Base-by-base conservation (phyloP, 768 basidiomycete species). In the Amanita rimosa region DNA sequence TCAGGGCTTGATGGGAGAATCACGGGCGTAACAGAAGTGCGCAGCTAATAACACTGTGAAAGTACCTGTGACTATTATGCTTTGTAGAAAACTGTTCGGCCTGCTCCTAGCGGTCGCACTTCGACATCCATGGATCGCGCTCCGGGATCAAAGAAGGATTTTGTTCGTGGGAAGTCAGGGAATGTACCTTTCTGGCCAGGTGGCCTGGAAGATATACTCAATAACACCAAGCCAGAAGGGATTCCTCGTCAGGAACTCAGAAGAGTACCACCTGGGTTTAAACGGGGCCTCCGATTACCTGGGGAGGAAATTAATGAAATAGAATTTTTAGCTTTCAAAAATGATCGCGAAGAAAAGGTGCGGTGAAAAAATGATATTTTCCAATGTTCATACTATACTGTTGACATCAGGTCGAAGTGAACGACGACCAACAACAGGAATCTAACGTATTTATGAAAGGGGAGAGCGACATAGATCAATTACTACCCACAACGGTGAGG, bases 161-260 rank as follows among this genome's bases (percentile, higher is more conserved):
- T 98, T 64, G 93, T 98, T 16, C 73, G 94, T 50, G 96, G 96
- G 39, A 96, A 95, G 64, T 86, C 92, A 17, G 85, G 86, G 38
- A 80, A 94, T 65, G 79, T 94, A 7, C 96, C 96, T 1, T 98
- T 98, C 64, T 77, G 82, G 67, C 96, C 96, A 5, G 96, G 96
- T 40, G 96, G 96, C 2, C 68, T 98, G 8, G 91, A 90, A 37
- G 82, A 83, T 54, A 68, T 72, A 2, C 57, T 74, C 3, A 57
- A 66, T 26, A 67, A 70, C 35, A 60, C 66, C 40, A 62, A 60
- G 3, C 52, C 57, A 38, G 51, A 55, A 19, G 59, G 63, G 36
- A 58, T 54, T 21, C 58, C 63, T 27, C 57, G 63, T 19, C 75
- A 73, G 48, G 74, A 74, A 11, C 64, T 92, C 41, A 74, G 79